A percentile compares a stretch with the other conserved stretches of the same genome.
These are phyloP conservation scores for Keithomyces neogunnii DNA, from an alignment of 2,329 filamentous ascomycete species.

Conservation along the genomic window DNA sequence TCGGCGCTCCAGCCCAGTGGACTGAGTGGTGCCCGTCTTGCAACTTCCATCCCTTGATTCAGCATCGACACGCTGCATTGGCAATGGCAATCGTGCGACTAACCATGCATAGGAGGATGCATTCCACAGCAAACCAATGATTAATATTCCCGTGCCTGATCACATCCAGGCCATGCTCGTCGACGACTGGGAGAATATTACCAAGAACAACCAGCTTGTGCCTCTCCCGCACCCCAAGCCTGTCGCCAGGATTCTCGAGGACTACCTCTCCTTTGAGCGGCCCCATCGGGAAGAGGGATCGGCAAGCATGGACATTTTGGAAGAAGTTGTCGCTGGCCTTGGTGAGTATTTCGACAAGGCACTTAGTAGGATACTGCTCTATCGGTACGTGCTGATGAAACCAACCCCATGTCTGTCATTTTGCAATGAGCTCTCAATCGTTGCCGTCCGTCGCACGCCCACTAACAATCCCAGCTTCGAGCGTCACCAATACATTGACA, in stretches of 20 bases:
- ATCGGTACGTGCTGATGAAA: conserved; percentile 40
- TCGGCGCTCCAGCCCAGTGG: not conserved
- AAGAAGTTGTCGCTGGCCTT: conserved; percentile 79
- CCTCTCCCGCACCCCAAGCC: conserved; percentile 71
- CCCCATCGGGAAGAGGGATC: conserved; percentile 56
- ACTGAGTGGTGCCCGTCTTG: not conserved
- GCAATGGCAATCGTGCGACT: not conserved
- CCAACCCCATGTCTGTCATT: not conserved
- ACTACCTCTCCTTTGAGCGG: conserved; percentile 67
- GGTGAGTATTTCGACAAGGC: conserved; percentile 92
- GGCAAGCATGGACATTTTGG: conserved; percentile 73
- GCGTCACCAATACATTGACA: conserved; percentile 74
- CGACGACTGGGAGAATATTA: conserved; percentile 98
- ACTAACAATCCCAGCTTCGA: conserved; percentile 58
- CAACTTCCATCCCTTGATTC: not conserved
- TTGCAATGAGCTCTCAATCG: not conserved
- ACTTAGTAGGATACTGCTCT: conserved; percentile 80
- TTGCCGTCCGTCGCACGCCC: not conserved
- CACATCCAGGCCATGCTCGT: conserved; percentile 86
- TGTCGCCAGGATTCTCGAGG: conserved; percentile 68
- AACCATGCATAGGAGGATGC: conserved; percentile 62
- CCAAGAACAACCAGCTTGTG: conserved; percentile 86
- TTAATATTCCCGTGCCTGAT: conserved; percentile 81
- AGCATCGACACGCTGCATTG: not conserved
- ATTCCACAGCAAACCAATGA: conserved; percentile 75